Percentiles rank a stretch among this genome's conserved stretches.
Conservation (phyloP, 164 flowering plant genomes). For the Paratinospora sagittata region DNA sequence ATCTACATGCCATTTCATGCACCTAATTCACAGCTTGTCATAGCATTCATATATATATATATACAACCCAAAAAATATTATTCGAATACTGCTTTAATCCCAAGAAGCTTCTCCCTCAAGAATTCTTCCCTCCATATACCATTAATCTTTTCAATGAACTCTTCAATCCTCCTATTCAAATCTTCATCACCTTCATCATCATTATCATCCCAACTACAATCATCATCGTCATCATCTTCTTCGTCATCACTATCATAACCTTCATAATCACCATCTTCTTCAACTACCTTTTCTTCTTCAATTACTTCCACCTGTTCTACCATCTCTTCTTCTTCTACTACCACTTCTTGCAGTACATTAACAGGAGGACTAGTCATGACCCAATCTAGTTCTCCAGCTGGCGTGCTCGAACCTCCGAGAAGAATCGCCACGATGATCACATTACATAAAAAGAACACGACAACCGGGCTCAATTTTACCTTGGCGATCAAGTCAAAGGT, state of each 20-base stretch:
- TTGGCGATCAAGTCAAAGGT: background rate
- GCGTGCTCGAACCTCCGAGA: constrained; percentile 11
- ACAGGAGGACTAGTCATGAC: background rate
- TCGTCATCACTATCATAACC: constrained; percentile 18
- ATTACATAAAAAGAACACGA: constrained; percentile 17
- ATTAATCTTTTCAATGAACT: constrained; percentile 30
- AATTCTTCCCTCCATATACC: constrained; percentile 34
- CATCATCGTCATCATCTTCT: constrained; percentile 12
- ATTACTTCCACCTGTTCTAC: background rate
- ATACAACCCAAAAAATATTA: too few species aligned
- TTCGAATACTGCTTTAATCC: too few species aligned
- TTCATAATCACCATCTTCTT: constrained; percentile 5
- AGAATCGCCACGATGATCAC: constrained; percentile 14
- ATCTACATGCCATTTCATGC: background rate
- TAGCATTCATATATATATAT: background rate
- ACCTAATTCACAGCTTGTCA: too few species aligned
- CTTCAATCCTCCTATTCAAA: constrained; percentile 28
- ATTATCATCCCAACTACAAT: constrained; percentile 8
- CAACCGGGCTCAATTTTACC: constrained; percentile 9
- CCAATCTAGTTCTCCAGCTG: constrained; percentile 9
- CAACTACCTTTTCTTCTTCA: background rate
- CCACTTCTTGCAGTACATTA: background rate
- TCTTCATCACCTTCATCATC: background rate
- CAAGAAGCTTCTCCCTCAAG: constrained; percentile 17
- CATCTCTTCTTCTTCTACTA: background rate